Evolutionary conservation across 768 basidiomycete genomes (phyloP), one percentile per base, ranked within the genome.

Genomic region (Boletus vermiculosoides): DNA sequence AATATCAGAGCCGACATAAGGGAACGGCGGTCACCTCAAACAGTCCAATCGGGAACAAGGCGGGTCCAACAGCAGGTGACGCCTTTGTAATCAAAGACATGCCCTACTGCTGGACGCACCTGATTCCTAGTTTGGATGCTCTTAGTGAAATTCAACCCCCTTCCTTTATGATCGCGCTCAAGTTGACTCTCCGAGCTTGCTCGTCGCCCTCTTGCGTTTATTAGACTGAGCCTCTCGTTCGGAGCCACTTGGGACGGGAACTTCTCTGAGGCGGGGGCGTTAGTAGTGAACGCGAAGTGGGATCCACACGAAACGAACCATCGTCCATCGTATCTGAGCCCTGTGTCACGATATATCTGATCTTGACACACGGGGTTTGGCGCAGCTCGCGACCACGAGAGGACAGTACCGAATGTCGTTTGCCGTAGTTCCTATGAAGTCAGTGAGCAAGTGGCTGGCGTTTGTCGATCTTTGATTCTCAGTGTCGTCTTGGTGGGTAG

Each of bases 91-190:
- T 50, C 65, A 58, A 53, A 31, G 54, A 11, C 25, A 13, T 54
- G 47, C 23, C 56, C 57, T 61, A 57, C 59, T 40, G 55, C 34
- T 57, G 65, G 65, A 66, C 65, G 65, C 59, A 66, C 65, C 65
- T 67, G 61, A 40, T 64, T 56, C 23, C 34, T 50, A 6, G 28
- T 25, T 28, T 54, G n/a, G 13, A 12, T 40, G 1, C 36, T 20
- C 22, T 5, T 8, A 5, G 10, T 5, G 2, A 16, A 16, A 5
- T 9, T 2, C 31, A 3, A 4, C 18, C 5, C 3, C 22, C 39
- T 20, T 3, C 25, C 28, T 11, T 11, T 5, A 6, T 5, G 16
- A 1, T 33, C 37, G 37, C 7, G 16, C 4, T 39, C 23, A 13
- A 40, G 18, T 33, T 1, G 18, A 25, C 23, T 33, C 30, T 58